A percentile compares a stretch with the other conserved stretches of the same genome.
Evolutionary conservation across 2,329 filamentous ascomycete genomes (phyloP).

Genomic region (Macrophomina tecta): DNA sequence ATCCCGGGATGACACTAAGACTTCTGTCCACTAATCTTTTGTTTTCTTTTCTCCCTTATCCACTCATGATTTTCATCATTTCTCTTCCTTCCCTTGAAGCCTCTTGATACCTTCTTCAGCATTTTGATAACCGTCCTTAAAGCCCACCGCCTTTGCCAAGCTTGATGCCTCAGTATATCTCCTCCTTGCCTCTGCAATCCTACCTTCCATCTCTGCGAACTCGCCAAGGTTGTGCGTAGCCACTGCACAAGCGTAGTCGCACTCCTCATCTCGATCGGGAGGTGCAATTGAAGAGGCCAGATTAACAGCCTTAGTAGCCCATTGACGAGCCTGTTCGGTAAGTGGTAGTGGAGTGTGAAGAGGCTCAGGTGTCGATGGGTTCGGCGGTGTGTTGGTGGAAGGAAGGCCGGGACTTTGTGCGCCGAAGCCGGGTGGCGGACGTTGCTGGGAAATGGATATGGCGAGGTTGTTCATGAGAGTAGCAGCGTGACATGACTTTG

Average conservation of each 20-base stretch:
- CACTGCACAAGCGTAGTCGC: slow-evolving; percentile 81
- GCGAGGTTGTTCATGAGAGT: slow-evolving; percentile 87
- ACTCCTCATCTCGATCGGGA: slow-evolving; percentile 74
- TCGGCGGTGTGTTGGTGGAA: slow-evolving; percentile 42
- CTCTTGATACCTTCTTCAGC: slow-evolving; percentile 50
- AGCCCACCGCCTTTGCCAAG: slow-evolving; percentile 58
- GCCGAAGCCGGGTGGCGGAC: slow-evolving; percentile 11
- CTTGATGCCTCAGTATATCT: slow-evolving; percentile 72
- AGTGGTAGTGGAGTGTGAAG: slow-evolving; percentile 59
- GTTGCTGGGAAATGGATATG: slow-evolving; percentile 72
- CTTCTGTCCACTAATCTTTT: not conserved
- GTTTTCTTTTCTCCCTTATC: not conserved
- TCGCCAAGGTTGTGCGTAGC: slow-evolving; percentile 88
- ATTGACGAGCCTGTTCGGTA: slow-evolving; percentile 69
- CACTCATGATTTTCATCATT: not conserved
- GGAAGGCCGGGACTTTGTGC: not conserved
- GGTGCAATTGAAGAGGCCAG: slow-evolving; percentile 70
- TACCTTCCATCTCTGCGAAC: slow-evolving; percentile 76
- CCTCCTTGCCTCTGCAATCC: slow-evolving; percentile 67
- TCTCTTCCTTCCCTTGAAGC: slow-evolving; percentile 31
- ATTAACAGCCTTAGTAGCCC: slow-evolving; percentile 78
- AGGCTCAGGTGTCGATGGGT: slow-evolving; percentile 42
- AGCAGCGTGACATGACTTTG: slow-evolving; percentile 74
- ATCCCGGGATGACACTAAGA: not conserved
- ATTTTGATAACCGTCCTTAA: slow-evolving; percentile 52